Evolutionary conservation across 305 asterid genomes (phyloP).

Genomic region (Solanum aculeatissimum): DNA sequence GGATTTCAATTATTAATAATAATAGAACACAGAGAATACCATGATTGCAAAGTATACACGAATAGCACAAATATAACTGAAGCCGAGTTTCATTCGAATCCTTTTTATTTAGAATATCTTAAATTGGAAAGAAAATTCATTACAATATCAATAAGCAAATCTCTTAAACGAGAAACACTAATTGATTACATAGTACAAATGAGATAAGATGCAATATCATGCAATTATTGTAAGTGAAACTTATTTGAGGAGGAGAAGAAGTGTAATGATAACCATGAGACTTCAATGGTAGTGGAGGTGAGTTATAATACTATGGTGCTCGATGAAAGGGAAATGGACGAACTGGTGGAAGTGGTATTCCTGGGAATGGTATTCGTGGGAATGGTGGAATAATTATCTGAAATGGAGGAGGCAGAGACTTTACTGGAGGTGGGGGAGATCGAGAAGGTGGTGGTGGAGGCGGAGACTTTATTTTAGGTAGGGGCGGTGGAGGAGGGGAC

Average conservation of each 20-base stretch:
- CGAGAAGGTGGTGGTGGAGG: neutral
- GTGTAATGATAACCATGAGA: neutral
- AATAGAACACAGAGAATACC: too few relatives aligned
- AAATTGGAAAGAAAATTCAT: neutral
- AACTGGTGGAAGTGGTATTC: neutral
- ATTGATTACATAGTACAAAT: neutral
- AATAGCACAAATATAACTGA: neutral
- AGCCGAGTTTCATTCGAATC: neutral
- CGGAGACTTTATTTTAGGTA: neutral
- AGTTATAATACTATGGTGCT: neutral
- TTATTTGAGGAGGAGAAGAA: neutral
- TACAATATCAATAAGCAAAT: neutral
- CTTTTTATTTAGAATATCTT: neutral
- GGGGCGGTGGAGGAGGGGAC: neutral
- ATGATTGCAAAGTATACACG: neutral
- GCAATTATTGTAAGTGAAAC: neutral
- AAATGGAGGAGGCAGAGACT: neutral
- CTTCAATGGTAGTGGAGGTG: neutral
- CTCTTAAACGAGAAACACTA: neutral
- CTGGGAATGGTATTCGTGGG: neutral
- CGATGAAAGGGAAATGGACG: neutral
- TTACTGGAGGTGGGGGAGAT: neutral
- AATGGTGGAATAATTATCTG: neutral
- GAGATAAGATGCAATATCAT: neutral
- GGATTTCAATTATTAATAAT: neutral